Base-by-base conservation (phyloP, 2,329 filamentous ascomycete species). In the Venturia effusa region DNA sequence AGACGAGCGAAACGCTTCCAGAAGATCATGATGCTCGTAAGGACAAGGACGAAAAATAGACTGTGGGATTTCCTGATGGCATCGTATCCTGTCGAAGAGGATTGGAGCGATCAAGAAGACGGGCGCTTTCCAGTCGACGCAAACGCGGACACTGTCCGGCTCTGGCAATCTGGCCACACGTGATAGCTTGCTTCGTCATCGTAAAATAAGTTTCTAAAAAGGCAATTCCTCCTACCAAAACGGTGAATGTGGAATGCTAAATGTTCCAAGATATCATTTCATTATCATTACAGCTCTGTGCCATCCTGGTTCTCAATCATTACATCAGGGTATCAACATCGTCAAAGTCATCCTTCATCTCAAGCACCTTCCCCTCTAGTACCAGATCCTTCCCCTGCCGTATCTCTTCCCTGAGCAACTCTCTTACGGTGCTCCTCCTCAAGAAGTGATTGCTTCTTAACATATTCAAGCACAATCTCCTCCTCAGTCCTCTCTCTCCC, bases 371-470 rank as follows among this genome's bases (percentile, higher is more conserved):
- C 6, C 32, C 30, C 51, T 34, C 27, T 11, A 57, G 27, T 32
- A 27, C 51, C 27, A 57, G 51, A 57, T 30, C 3, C 27, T 30
- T 57, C 32, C 19, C 30, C 43, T 34, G 4, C 30, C 24, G 3
- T 37, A 11, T 55, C 59, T 13, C 59, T 39, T 37, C 59, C 59
- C 37, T 43, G 59, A n/a, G 59, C 59, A 60, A 60, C 37, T 13
- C 51, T 63, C 45, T 30, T 39, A 1, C 61, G 27, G 32, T 55
- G 74, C 71, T 86, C 80, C 67, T 86, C 86, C 74, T 93, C 89
- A 0, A 83, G 80, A 51, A 90, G 71, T 72, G 88, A 91, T 76
- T 92, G 88, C 77, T 86, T 88, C 79, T 88, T 89, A 48, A 91
- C 81, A 73, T 90, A 91, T 69, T 91, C 88, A 71, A 92, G 73